These are phyloP conservation scores for Populus hybrid DNA, from an alignment of 441 rosid genomes.

Conservation along the genomic window DNA sequence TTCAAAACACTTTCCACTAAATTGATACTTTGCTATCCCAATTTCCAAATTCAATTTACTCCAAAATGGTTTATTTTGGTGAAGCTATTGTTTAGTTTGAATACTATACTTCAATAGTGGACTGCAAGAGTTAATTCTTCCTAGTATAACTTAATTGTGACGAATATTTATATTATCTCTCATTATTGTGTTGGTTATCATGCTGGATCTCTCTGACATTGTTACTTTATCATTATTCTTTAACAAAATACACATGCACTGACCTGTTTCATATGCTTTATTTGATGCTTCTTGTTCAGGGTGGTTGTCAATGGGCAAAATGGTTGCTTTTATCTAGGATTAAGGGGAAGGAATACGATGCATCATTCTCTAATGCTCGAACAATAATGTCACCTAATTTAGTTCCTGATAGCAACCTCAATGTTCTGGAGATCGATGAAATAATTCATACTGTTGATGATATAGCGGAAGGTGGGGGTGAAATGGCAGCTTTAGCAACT, in stretches of 20 bases:
- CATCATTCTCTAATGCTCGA: conserved; percentile 93
- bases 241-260: conserved; percentile 15
- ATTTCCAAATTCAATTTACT: neutral
- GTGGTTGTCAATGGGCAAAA: too few relatives aligned
- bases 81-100: neutral
- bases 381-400: conserved; percentile 57
- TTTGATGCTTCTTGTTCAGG: too few relatives aligned
- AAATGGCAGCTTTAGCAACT: conserved; percentile 99
- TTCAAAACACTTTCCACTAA: neutral
- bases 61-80: neutral
- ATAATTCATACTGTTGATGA: conserved; percentile 81
- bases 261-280: conserved; percentile 8
- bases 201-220: neutral
- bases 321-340: conserved; percentile 42
- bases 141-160: neutral
- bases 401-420: conserved; percentile 50
- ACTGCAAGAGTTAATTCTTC: neutral
- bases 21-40: neutral
- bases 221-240: neutral
- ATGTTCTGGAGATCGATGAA: conserved; percentile 58
- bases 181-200: conserved; percentile 1
- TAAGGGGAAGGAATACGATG: conserved; percentile 90
- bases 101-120: neutral
- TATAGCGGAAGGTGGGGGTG: conserved; percentile 96
- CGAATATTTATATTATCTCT: neutral